Conservation (phyloP, 495 filamentous ascomycete species). For the Lindgomyces ingoldianus region DNA sequence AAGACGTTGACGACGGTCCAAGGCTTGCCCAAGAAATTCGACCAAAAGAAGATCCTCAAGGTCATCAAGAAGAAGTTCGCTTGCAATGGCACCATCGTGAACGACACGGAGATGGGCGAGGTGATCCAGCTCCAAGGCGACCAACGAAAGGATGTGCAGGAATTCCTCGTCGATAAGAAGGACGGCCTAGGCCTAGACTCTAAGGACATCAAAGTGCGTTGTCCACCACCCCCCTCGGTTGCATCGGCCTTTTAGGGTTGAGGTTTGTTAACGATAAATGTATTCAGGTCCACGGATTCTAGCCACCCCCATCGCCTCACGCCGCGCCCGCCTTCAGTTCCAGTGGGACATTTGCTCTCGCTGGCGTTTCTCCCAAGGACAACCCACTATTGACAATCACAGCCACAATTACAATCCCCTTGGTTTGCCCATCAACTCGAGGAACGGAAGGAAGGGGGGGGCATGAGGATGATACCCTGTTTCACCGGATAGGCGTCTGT, state of each 20-base stretch:
- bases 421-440: conserved; percentile 7
- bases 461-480: conserved; percentile 26
- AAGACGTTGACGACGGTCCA: conserved; percentile 99
- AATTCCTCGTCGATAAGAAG: conserved; percentile 94
- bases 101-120: conserved; percentile 96
- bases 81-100: conserved; percentile 99
- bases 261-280: too few species aligned
- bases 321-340: conserved; percentile 36
- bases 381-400: neutral
- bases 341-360: neutral
- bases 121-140: conserved; percentile 99
- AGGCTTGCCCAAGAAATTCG: conserved; percentile 96
- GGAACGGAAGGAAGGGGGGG: neutral
- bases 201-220: conserved; percentile 90
- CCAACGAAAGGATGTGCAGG: conserved; percentile 96
- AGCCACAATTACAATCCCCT: neutral
- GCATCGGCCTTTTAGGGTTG: too few species aligned
- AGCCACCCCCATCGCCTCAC: conserved; percentile 44
- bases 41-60: conserved; percentile 99
- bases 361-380: neutral
- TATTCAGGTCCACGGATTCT: conserved; percentile 79
- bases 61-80: conserved; percentile 99
- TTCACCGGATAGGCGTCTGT: neutral
- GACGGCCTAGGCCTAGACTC: conserved; percentile 86
- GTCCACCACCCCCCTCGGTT: neutral